Evolutionary conservation across 139 green algal genomes (phyloP), one percentile per base, ranked within the genome.

Genomic region (Yamagishiella unicocca): DNA sequence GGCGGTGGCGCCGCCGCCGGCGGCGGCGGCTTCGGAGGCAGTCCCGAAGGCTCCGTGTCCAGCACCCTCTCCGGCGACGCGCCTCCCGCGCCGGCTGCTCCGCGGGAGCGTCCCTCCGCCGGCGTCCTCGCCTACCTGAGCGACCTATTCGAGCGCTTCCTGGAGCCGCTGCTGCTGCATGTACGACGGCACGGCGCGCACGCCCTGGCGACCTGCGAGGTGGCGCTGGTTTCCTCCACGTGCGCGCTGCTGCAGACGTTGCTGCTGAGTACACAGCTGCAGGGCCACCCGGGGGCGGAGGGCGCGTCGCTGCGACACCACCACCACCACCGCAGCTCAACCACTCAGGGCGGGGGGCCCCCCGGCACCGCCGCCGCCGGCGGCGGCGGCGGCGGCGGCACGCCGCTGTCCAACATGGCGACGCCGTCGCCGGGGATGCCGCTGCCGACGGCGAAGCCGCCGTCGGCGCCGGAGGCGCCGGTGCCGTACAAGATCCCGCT

Each of bases 221-320:
- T 45, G 6, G 79, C 79, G 79, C 61, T 85, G 61, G 79, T 85
- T 61, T 10, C 79, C 29, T 62, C 79, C n/a, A 64, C 42, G 0
- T 85, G 79, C 62, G 79, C 79, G 14, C 29, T 85, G 79, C 58
- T 85, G 42, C 40, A 84, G 77, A 70, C 40, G 22, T 37, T 85
- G 58, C 62, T 85, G 38, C 79, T 85, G 22, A 85, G 79, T 61
- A 85, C 79, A 27, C 79, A 85, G 61, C 62, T 85, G 29, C 40
- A 75, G 43, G 79, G 79, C 0, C 79, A 85, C 31, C 79, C 79
- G 4, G 79, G 79, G 3, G 79, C 61, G 6, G 79, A 85, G 40
- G 79, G 79, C n/a, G 40, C 29, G 2, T 64, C 79, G 29, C 79
- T 85, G 27, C 38, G 38, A 27, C 66, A 74, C 66, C 66, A 74